Conservation (phyloP, 176 grass and related monocot species). For the Thinopyrum elongatum region DNA sequence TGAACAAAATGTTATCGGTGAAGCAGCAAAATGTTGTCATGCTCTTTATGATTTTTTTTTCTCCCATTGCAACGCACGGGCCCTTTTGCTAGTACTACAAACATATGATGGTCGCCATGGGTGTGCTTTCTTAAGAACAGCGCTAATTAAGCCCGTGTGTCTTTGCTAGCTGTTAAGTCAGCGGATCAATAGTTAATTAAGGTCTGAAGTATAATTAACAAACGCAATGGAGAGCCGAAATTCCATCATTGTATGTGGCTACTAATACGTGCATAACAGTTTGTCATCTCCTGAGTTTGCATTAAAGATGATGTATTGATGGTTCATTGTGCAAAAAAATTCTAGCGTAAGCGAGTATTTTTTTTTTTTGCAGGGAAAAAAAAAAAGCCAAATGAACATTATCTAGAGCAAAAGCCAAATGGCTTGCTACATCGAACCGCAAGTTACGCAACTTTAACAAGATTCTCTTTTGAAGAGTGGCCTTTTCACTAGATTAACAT, state of each 20-base stretch:
- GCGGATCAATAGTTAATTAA: not conserved
- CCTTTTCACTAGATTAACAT: slow-evolving; percentile 31
- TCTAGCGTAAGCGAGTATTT: too few relatives aligned
- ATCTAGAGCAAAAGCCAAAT: slow-evolving; percentile 25
- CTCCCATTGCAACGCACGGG: too few relatives aligned
- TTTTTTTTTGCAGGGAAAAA: too few relatives aligned
- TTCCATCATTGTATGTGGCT: not conserved
- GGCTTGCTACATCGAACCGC: not conserved
- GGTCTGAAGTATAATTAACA: not conserved
- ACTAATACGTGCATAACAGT: not conserved
- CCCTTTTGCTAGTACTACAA: not conserved
- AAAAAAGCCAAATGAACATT: too few relatives aligned
- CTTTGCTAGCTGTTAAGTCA: slow-evolving; percentile 19
- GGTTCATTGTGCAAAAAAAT: too few relatives aligned
- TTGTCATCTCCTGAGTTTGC: not conserved
- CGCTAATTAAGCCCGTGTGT: not conserved
- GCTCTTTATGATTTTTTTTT: too few relatives aligned
- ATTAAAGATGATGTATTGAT: not conserved
- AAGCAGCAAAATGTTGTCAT: too few relatives aligned
- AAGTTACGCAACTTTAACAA: slow-evolving; percentile 30
- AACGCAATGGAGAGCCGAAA: not conserved
- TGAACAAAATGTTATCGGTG: too few relatives aligned
- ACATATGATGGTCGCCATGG: not conserved
- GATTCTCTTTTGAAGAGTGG: not conserved
- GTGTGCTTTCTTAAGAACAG: not conserved